A percentile compares a stretch with the other conserved stretches of the same genome.
Conservation (phyloP, 139 green algal species). For the Gonium pectorale region DNA sequence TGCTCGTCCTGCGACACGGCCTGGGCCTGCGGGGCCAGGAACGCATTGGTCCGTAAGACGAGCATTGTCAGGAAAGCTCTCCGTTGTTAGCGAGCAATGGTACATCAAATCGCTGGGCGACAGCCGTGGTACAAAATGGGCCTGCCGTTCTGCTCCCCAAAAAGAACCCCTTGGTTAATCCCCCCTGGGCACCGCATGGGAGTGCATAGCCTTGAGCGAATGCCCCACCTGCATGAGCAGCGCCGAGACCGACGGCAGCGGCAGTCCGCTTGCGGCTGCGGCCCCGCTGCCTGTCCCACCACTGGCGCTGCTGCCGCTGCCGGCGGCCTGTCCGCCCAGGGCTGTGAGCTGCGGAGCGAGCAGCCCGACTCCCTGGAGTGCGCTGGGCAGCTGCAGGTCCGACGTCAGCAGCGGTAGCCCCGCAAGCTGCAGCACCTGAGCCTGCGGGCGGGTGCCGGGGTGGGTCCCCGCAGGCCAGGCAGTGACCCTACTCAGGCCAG, state of each 20-base stretch:
- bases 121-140: too few relatives aligned
- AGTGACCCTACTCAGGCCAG: background rate
- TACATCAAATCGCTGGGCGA: too few relatives aligned
- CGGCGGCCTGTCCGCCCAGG: too few relatives aligned
- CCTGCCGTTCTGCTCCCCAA: too few relatives aligned
- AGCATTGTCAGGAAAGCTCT: too few relatives aligned
- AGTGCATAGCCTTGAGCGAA: too few relatives aligned
- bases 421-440: background rate
- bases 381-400: background rate
- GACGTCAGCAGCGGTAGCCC: background rate
- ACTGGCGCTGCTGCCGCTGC: too few relatives aligned
- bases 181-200: too few relatives aligned
- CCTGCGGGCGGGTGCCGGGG: background rate
- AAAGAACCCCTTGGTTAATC: too few relatives aligned
- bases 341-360: background rate
- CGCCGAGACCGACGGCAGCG: background rate
- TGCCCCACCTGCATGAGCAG: conserved; percentile 10
- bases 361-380: background rate
- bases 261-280: too few relatives aligned
- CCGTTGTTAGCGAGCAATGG: too few relatives aligned
- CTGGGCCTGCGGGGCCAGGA: background rate
- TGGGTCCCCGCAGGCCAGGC: background rate
- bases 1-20: conserved; percentile 6
- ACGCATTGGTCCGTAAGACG: background rate
- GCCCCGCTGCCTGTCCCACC: too few relatives aligned